Evolutionary conservation across 208 protist genomes (phyloP), one percentile per base, ranked within the genome.

Genomic region (Kentomonas sorsogonicus): DNA sequence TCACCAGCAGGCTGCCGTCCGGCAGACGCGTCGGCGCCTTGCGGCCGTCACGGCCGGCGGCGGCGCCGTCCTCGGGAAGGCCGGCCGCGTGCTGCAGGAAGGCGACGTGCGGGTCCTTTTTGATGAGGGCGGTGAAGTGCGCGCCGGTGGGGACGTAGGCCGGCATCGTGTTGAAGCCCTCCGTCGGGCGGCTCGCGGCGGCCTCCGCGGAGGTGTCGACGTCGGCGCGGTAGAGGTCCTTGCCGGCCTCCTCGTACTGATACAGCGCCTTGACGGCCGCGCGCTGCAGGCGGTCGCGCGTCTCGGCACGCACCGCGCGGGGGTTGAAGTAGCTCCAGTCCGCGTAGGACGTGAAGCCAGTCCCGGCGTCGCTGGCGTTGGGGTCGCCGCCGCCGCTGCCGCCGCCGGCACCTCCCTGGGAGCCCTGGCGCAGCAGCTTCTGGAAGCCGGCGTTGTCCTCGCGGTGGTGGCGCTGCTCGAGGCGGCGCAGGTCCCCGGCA

Each of bases 241-340:
- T 41, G 40, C 59, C 73, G 3, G 80, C 83, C 27, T 68, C 52
- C 30, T 88, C 77, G 62, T 90, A 89, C 20, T 60, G 20, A 63
- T 80, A 80, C 18, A 93, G 55, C 1, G 83, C 83, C 2, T 69
- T 62, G 1, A 93, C 45, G 25, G 73, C 72, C 36, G 75, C 58
- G 3, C 71, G 70, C 26, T 68, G 63, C 23, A 89, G 70, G 29
- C 47, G 46, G 46, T 93, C 86, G 18, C 86, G 82, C 54, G 76
- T 64, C 62, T 93, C 82, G 0, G 86, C 79, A 16, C 86, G 82
- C 39, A 88, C 76, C 15, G 86, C 74, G 22, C 75, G 77, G 20
- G 86, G 86, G 57, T 93, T 93, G 51, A 90, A 86, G 62, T 93
- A 93, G 48, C 69, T 73, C 72, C 72, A 89, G 38, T 90, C 86